Evolutionary conservation across 1,139 yeast species (phyloP).

Genomic region (Spathaspora sp.): DNA sequence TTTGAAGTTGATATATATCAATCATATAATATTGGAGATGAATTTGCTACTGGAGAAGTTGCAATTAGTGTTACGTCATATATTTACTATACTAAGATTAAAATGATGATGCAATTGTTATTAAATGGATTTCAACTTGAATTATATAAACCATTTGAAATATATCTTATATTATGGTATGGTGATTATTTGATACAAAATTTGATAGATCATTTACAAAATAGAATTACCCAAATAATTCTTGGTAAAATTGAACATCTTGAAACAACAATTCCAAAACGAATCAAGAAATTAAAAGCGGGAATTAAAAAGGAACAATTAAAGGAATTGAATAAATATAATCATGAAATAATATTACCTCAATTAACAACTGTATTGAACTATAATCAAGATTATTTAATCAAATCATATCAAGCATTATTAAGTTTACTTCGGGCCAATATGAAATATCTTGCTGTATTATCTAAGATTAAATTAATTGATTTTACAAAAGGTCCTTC

Average conservation of each 20-base stretch:
- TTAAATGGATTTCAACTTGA: constrained; percentile 78
- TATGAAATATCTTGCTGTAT: constrained; percentile 20
- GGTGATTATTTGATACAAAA: constrained; percentile 52
- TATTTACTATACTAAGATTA: constrained; percentile 64
- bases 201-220: constrained; percentile 47
- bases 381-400: constrained; percentile 19
- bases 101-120: constrained; percentile 68
- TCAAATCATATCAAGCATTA: constrained; percentile 38
- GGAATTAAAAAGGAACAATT: constrained; percentile 40
- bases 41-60: constrained; percentile 24
- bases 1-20: constrained; percentile 45
- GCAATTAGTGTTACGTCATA: constrained; percentile 64
- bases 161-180: constrained; percentile 68
- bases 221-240: constrained; percentile 41
- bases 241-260: constrained; percentile 33
- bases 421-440: constrained; percentile 30
- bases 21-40: constrained; percentile 34
- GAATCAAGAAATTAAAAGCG: constrained; percentile 50
- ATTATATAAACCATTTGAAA: constrained; percentile 71
- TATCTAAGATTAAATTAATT: constrained; percentile 24
- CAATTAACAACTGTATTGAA: constrained; percentile 18
- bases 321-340: constrained; percentile 21
- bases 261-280: constrained; percentile 38
- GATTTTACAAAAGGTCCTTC: constrained; percentile 36
- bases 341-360: constrained; percentile 24